phyloP scores from a whole-genome alignment of 768 basidiomycete species.

The Clitopilus passeckerianus region DNA sequence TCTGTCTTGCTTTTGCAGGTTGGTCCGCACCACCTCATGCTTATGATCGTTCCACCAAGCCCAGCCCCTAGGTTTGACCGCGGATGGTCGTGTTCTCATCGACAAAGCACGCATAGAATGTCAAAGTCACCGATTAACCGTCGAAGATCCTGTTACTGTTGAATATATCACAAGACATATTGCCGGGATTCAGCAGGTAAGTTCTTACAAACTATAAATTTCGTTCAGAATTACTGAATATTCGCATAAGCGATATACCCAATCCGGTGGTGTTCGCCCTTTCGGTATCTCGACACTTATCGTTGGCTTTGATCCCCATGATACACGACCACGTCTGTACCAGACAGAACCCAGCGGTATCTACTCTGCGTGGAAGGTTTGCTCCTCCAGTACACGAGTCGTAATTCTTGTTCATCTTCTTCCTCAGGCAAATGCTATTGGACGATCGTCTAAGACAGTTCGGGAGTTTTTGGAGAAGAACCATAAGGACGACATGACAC shows the following conservation, averaged over 20 bases:
- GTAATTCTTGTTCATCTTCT: neutral
- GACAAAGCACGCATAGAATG: slow-evolving; percentile 98
- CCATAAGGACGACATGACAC: slow-evolving; percentile 83
- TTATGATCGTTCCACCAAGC: slow-evolving; percentile 1
- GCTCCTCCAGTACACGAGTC: neutral
- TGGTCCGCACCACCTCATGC: slow-evolving; percentile 14
- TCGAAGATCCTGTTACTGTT: slow-evolving; percentile 96
- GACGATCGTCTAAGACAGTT: slow-evolving; percentile 96
- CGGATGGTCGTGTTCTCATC: slow-evolving; percentile 95
- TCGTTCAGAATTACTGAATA: neutral
- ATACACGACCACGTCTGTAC: slow-evolving; percentile 82
- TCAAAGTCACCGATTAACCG: slow-evolving; percentile 93
- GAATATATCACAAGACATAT: slow-evolving; percentile 99
- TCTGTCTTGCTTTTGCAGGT: slow-evolving; percentile 98
- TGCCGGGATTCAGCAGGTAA: slow-evolving; percentile 97
- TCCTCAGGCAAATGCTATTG: slow-evolving; percentile 92
- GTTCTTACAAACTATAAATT: slow-evolving; percentile 10
- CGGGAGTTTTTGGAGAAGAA: slow-evolving; percentile 99
- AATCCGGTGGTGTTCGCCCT: slow-evolving; percentile 97
- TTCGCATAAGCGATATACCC: slow-evolving; percentile 77
- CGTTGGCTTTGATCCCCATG: slow-evolving; percentile 95
- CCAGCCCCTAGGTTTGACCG: slow-evolving; percentile 72
- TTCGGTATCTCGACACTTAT: slow-evolving; percentile 98
- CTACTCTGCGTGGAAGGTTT: slow-evolving; percentile 97
- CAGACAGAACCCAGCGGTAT: slow-evolving; percentile 98